These are phyloP conservation scores for Tylopilus intermedius DNA, from an alignment of 768 basidiomycete species.

Conservation along the genomic window DNA sequence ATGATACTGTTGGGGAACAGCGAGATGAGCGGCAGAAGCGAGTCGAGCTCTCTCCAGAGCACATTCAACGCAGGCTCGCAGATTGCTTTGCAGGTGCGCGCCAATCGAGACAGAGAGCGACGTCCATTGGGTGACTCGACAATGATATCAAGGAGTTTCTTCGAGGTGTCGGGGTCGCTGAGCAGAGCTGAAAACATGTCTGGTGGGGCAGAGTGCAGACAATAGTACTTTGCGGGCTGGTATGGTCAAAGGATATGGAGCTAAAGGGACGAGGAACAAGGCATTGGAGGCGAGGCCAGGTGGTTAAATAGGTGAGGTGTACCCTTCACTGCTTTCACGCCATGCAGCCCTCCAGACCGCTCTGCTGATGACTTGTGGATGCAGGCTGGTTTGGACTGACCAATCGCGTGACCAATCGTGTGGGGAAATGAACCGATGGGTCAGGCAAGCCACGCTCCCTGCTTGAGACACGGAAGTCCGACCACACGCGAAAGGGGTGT, in stretches of 20 bases:
- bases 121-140: conserved; percentile 58
- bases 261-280: conserved; percentile 35
- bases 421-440: conserved; percentile 16
- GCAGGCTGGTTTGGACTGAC: conserved; percentile 25
- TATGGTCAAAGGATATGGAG: conserved; percentile 31
- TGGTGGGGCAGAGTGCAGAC: conserved; percentile 40
- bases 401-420: conserved; percentile 25
- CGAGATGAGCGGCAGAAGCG: conserved; percentile 64
- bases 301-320: conserved; percentile 34
- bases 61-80: conserved; percentile 66
- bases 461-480: conserved; percentile 21
- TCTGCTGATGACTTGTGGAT: conserved; percentile 29
- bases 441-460: conserved; percentile 26
- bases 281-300: conserved; percentile 33
- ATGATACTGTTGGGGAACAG: conserved; percentile 65
- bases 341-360: conserved; percentile 34
- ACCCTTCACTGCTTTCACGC: conserved; percentile 38
- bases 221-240: conserved; percentile 26
- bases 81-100: conserved; percentile 71
- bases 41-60: conserved; percentile 77
- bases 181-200: conserved; percentile 51
- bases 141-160: conserved; percentile 47
- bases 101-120: conserved; percentile 63
- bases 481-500: conserved; percentile 27
- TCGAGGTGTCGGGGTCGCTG: conserved; percentile 57